Percentiles rank a stretch among this genome's conserved stretches.
Conservation (phyloP, 257 asterid species). For the Solanum microdontum region DNA sequence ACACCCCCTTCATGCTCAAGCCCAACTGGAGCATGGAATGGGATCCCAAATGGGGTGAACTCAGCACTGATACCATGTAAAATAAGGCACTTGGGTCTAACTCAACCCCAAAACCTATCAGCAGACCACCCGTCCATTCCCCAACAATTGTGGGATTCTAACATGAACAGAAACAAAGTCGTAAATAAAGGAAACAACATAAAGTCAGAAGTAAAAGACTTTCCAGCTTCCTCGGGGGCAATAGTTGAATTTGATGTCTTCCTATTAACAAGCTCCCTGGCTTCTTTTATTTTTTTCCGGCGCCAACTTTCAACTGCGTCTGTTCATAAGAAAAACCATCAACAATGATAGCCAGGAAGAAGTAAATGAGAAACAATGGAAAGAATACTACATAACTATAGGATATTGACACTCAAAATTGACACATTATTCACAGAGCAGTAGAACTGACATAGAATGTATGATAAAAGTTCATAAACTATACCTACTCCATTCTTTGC, state of each 20-base stretch:
- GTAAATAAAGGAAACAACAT: background rate
- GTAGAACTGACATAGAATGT: background rate
- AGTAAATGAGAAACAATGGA: background rate
- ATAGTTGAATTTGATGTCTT: slow-evolving; percentile 41
- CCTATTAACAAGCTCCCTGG: slow-evolving; percentile 24
- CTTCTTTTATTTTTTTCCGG: slow-evolving; percentile 47
- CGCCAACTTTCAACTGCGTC: slow-evolving; percentile 75
- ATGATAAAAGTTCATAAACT: background rate
- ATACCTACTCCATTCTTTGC: background rate
- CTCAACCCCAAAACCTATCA: background rate
- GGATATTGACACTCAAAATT: background rate
- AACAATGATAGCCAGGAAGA: background rate
- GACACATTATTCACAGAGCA: background rate
- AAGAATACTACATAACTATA: background rate
- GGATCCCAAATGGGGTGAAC: background rate
- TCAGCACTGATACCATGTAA: background rate
- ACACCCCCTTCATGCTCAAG: background rate
- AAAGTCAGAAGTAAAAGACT: background rate
- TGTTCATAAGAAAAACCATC: slow-evolving; percentile 14
- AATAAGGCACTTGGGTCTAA: background rate
- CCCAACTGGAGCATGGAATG: background rate
- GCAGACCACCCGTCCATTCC: background rate
- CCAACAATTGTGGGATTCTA: background rate
- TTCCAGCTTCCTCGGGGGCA: slow-evolving; percentile 64
- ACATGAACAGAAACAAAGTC: background rate